phyloP scores from a whole-genome alignment of 139 green algal species.

The Coelastrella sp. region DNA sequence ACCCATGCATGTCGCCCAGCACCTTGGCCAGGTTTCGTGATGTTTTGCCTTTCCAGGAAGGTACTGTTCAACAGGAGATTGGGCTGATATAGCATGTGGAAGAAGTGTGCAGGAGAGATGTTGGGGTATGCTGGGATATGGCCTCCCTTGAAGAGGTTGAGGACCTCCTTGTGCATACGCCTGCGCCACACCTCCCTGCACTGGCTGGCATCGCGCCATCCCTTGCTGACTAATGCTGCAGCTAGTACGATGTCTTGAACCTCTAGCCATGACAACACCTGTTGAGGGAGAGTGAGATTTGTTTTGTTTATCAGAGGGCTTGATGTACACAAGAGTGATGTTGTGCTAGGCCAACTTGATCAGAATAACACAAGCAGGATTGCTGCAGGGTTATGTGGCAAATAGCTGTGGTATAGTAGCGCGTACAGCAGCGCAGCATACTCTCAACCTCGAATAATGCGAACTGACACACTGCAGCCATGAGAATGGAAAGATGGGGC shows the following conservation, averaged over 20 bases:
- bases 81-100: conserved; percentile 15
- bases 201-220: conserved; percentile 18
- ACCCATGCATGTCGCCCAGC: conserved; percentile 10
- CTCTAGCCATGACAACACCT: conserved; percentile 42
- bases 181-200: conserved; percentile 42
- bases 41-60: conserved; percentile 29
- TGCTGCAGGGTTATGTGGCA: no score
- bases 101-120: not conserved
- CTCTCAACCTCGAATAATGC: no score
- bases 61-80: conserved; percentile 33
- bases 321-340: not conserved
- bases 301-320: no score
- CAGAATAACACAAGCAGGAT: no score
- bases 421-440: no score
- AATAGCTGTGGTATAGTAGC: no score
- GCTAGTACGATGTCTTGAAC: not conserved
- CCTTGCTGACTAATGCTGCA: conserved; percentile 8
- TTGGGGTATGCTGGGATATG: not conserved
- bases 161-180: conserved; percentile 35
- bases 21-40: not conserved
- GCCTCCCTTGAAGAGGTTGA: conserved; percentile 14
- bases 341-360: not conserved
- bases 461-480: not conserved
- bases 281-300: no score
- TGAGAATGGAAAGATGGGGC: not conserved